Evolutionary conservation across 1,284 basidiomycete species (phyloP).

Genomic region (Cryptococcus sp.): DNA sequence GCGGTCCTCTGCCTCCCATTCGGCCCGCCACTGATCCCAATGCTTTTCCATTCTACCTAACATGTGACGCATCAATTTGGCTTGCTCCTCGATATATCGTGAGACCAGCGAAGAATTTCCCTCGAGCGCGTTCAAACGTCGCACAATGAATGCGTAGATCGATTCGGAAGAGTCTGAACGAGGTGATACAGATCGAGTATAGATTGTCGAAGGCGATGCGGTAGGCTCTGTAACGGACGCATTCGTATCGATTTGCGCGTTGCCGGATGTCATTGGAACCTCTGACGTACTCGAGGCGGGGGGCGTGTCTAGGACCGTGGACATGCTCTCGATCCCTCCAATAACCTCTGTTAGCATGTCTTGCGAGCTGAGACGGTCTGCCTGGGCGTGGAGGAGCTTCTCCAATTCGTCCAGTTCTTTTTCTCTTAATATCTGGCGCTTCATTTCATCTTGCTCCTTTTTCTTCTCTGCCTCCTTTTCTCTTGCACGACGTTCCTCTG

Average conservation of each 20-base stretch:
- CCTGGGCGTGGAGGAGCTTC: slow-evolving; percentile 41
- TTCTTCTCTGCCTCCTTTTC: slow-evolving; percentile 40
- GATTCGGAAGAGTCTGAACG: slow-evolving; percentile 73
- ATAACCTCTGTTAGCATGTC: slow-evolving; percentile 14
- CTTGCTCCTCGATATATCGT: slow-evolving; percentile 89
- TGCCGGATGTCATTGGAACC: neutral
- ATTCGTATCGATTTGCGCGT: neutral
- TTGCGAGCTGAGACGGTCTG: slow-evolving; percentile 20
- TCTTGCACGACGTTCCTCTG: slow-evolving; percentile 23
- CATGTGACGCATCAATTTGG: slow-evolving; percentile 71
- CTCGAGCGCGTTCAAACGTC: slow-evolving; percentile 82
- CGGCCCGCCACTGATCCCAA: slow-evolving; percentile 44
- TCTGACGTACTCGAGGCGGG: neutral
- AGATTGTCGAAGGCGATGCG: slow-evolving; percentile 15
- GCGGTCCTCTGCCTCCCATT: slow-evolving; percentile 30
- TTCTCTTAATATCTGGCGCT: slow-evolving; percentile 23
- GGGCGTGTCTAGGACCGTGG: neutral
- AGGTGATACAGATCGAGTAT: slow-evolving; percentile 20
- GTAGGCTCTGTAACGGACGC: neutral
- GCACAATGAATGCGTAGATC: slow-evolving; percentile 95
- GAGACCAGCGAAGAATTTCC: slow-evolving; percentile 83
- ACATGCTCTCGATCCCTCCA: neutral
- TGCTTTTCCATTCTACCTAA: slow-evolving; percentile 67
- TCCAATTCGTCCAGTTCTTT: slow-evolving; percentile 44
- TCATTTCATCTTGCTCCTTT: slow-evolving; percentile 29